These are phyloP conservation scores for Litchi chinensis DNA, from an alignment of 345 rosid species.

Conservation along the genomic window DNA sequence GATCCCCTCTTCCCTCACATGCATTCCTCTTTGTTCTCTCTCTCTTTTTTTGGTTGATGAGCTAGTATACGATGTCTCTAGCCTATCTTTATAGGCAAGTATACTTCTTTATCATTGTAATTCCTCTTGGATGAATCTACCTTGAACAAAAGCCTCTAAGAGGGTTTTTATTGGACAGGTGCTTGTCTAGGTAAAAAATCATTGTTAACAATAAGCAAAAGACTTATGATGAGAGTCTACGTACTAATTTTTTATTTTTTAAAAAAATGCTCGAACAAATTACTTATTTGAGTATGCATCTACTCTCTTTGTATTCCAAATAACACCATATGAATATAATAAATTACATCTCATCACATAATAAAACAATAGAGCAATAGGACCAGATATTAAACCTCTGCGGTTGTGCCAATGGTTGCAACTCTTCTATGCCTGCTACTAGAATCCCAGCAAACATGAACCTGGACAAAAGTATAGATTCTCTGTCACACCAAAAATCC, in stretches of 20 bases:
- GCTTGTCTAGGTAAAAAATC: no score
- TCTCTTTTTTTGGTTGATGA: no score
- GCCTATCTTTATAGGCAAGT: no score
- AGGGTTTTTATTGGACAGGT: no score
- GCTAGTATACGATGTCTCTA: no score
- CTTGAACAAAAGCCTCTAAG: no score
- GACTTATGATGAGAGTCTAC: background rate
- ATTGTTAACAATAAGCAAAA: background rate
- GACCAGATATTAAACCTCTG: constrained; percentile 61
- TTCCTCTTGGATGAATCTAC: no score
- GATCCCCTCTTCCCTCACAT: no score
- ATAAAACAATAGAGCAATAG: background rate
- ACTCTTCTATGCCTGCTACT: constrained; percentile 42
- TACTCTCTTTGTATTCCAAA: background rate
- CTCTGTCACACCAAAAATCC: background rate
- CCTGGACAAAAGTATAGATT: constrained; percentile 40
- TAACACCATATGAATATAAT: background rate
- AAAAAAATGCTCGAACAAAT: background rate
- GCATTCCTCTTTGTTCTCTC: no score
- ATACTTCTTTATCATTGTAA: no score
- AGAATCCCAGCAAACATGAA: constrained; percentile 56
- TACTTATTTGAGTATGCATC: background rate
- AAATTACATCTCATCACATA: background rate
- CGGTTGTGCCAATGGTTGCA: constrained; percentile 85
- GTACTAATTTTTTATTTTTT: no score